These are phyloP conservation scores for Russula olivacea DNA, from an alignment of 768 basidiomycete species.

Conservation along the genomic window DNA sequence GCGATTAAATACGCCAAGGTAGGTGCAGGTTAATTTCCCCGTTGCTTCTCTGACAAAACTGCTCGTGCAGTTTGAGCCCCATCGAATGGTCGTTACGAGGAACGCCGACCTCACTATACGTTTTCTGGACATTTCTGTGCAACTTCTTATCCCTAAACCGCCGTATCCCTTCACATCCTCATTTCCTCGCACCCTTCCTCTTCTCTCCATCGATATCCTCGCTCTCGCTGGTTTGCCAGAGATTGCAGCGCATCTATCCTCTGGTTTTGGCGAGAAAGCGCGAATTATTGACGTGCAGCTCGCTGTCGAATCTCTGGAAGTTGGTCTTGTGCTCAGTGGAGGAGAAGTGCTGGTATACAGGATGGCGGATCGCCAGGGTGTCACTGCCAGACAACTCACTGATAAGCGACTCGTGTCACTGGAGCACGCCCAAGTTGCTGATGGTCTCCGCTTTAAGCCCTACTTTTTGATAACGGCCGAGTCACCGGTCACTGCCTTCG, in stretches of 20 bases:
- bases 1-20: conserved; percentile 54
- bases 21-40: conserved; percentile 19
- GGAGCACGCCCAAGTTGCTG: conserved; percentile 40
- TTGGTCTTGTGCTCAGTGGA: conserved; percentile 45
- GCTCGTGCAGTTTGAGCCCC: conserved; percentile 47
- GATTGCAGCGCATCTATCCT: conserved; percentile 27
- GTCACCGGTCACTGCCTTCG: conserved; percentile 48
- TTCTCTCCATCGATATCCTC: conserved; percentile 50
- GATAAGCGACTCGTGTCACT: conserved; percentile 52
- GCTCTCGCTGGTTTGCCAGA: conserved; percentile 27
- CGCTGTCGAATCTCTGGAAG: conserved; percentile 53
- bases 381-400: conserved; percentile 24
- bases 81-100: conserved; percentile 57
- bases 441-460: conserved; percentile 48
- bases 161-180: conserved; percentile 49
- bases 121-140: conserved; percentile 71
- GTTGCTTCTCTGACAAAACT: background rate
- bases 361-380: conserved; percentile 28
- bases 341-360: conserved; percentile 55
- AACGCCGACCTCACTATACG: conserved; percentile 59
- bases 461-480: conserved; percentile 50
- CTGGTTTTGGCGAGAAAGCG: conserved; percentile 28
- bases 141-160: conserved; percentile 46
- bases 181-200: conserved; percentile 60
- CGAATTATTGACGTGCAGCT: conserved; percentile 44